phyloP scores from a whole-genome alignment of 2,329 filamentous ascomycete species.

The Graphilbum fragrans region DNA sequence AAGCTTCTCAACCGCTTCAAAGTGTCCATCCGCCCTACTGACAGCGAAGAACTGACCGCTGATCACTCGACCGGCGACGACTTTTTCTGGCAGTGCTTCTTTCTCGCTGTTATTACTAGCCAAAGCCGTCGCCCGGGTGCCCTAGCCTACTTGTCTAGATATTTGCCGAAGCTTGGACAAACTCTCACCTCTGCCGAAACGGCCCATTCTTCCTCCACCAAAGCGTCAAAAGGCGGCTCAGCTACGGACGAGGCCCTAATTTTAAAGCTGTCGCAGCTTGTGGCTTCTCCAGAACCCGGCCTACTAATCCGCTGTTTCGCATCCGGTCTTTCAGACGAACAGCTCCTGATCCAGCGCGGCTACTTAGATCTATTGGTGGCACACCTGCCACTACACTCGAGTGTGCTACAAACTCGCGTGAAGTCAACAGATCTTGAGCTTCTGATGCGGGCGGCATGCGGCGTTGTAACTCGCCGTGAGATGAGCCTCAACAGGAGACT shows the following conservation, averaged over 20 bases:
- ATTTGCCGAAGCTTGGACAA: conserved; percentile 59
- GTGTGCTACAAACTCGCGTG: conserved; percentile 64
- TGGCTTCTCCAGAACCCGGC: conserved; percentile 82
- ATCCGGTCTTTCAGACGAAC: conserved; percentile 75
- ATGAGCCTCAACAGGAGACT: conserved; percentile 93
- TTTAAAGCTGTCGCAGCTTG: conserved; percentile 47
- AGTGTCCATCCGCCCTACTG: conserved; percentile 44
- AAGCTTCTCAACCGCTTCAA: conserved; percentile 70
- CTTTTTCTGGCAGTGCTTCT: conserved; percentile 98
- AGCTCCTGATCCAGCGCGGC: conserved; percentile 83
- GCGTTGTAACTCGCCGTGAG: conserved; percentile 78
- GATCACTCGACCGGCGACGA: conserved; percentile 55
- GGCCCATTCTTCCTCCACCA: conserved; percentile 10
- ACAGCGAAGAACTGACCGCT: conserved; percentile 35
- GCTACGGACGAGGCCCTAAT: conserved; percentile 29
- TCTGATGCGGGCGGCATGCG: conserved; percentile 69
- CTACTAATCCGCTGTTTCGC: conserved; percentile 84
- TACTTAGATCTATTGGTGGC: conserved; percentile 89
- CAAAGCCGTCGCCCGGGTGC: conserved; percentile 74
- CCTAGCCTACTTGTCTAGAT: conserved; percentile 71
- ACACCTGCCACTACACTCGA: conserved; percentile 74
- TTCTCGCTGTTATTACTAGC: conserved; percentile 84
- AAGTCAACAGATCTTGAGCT: conserved; percentile 67
- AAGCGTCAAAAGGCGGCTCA: conserved; percentile 17
- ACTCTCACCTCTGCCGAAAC: conserved; percentile 18